A percentile compares a stretch with the other conserved stretches of the same genome.
Evolutionary conservation across 805 yeast species (phyloP).

Genomic region (Metschnikowia gelsemii): DNA sequence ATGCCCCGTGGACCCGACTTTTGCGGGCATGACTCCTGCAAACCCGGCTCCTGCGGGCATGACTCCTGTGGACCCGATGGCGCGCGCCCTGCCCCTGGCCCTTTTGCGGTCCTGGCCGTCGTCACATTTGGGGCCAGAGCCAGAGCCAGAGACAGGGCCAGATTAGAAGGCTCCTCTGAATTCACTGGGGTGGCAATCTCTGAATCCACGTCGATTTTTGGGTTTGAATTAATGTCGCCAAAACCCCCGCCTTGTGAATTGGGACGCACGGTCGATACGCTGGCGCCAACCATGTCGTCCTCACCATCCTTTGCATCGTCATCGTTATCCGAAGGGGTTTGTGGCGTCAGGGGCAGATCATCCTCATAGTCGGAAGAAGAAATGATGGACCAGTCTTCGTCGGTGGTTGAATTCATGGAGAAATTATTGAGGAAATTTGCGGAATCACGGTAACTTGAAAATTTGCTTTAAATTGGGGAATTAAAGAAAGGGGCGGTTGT

Average conservation of each 20-base stretch:
- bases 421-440: not conserved
- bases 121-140: conserved; percentile 2
- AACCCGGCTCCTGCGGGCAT: too few relatives aligned
- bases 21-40: too few relatives aligned
- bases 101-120: conserved; percentile 2
- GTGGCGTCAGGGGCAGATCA: too few relatives aligned
- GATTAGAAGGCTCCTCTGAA: not conserved
- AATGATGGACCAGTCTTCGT: conserved; percentile 48
- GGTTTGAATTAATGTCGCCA: too few relatives aligned
- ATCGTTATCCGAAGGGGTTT: too few relatives aligned
- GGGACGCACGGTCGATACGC: conserved; percentile 8
- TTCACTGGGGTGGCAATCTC: too few relatives aligned
- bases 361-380: conserved; percentile 44
- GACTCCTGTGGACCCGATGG: not conserved
- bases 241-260: not conserved
- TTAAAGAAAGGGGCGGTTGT: not conserved
- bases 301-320: not conserved
- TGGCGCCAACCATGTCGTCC: conserved; percentile 8
- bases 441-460: too few relatives aligned
- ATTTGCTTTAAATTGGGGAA: not conserved
- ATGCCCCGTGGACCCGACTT: too few relatives aligned
- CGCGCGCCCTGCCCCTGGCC: conserved; percentile 1
- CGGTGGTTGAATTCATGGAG: conserved; percentile 18
- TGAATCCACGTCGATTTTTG: too few relatives aligned
- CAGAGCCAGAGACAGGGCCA: not conserved